phyloP scores from a whole-genome alignment of 2,329 filamentous ascomycete genomes.

The Botryosphaeria dothidea region DNA sequence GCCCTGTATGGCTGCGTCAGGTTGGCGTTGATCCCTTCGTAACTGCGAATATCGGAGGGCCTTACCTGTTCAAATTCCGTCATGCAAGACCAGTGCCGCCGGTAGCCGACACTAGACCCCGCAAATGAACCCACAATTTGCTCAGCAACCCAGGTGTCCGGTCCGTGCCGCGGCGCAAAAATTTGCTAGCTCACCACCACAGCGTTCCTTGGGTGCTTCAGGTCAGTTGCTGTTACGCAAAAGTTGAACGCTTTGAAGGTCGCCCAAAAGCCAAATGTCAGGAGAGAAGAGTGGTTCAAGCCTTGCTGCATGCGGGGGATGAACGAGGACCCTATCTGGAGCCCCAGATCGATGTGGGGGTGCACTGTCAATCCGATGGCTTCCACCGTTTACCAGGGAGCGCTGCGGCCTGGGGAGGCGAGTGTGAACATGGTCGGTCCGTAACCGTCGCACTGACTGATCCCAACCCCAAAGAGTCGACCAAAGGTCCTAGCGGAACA shows the following conservation, averaged over 20 bases:
- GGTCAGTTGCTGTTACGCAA: conserved; percentile 13
- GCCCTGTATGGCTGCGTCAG: background rate
- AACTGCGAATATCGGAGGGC: conserved; percentile 10
- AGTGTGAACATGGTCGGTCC: conserved; percentile 2
- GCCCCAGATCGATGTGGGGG: conserved; percentile 15
- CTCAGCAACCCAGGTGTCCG: conserved; percentile 13
- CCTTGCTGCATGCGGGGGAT: conserved; percentile 12
- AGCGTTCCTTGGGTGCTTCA: background rate
- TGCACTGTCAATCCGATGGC: conserved; percentile 16
- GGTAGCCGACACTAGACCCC: conserved; percentile 7
- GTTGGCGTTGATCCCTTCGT: background rate
- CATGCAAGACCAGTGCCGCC: background rate
- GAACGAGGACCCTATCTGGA: conserved; percentile 12
- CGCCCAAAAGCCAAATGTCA: background rate
- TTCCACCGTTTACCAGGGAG: background rate
- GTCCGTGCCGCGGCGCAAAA: conserved; percentile 15
- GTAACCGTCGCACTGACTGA: conserved; percentile 12
- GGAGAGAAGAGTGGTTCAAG: conserved; percentile 11
- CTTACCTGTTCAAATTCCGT: background rate
- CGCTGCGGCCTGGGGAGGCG: background rate
- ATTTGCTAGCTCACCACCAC: conserved; percentile 13
- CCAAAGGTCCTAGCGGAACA: conserved; percentile 8
- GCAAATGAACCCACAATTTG: conserved; percentile 14
- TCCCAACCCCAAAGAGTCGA: conserved; percentile 1
- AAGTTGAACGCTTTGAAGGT: conserved; percentile 3